phyloP scores from a whole-genome alignment of 345 rosid species.

The Arabidopsis arenosa region DNA sequence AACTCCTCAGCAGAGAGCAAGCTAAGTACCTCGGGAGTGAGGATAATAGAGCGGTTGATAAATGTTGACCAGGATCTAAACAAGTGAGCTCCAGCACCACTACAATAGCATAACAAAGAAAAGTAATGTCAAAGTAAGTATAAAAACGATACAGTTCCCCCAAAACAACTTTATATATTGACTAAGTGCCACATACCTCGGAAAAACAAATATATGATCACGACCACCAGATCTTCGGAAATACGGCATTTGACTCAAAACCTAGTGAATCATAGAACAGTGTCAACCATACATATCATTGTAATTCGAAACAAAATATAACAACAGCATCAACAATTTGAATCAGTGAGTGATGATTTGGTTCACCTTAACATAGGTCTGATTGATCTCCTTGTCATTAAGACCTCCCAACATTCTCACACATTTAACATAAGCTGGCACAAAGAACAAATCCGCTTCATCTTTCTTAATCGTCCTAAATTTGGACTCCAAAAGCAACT shows the following conservation, averaged over 20 bases:
- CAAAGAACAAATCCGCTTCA: constrained; percentile 93
- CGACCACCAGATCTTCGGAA: constrained; percentile 94
- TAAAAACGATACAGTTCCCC: background rate
- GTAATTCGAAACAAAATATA: background rate
- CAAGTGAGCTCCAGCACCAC: constrained; percentile 84
- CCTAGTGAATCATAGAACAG: constrained; percentile 49
- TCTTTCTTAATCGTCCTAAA: constrained; percentile 75
- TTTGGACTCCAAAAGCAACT: constrained; percentile 64
- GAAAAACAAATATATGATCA: constrained; percentile 93
- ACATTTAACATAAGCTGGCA: constrained; percentile 90
- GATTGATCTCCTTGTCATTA: constrained; percentile 88
- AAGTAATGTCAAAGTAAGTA: constrained; percentile 26
- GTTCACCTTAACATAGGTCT: constrained; percentile 78
- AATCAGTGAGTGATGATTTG: constrained; percentile 10
- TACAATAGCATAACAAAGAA: constrained; percentile 30
- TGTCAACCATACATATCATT: background rate
- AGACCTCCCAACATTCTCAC: constrained; percentile 94
- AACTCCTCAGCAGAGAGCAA: constrained; percentile 10
- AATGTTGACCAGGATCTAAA: constrained; percentile 77
- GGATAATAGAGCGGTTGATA: constrained; percentile 78
- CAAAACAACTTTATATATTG: background rate
- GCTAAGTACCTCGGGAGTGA: constrained; percentile 77
- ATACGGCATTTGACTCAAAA: constrained; percentile 89
- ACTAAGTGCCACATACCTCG: constrained; percentile 59
- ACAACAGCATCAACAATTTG: background rate